phyloP scores from a whole-genome alignment of 345 rosid genomes.

The Hibiscus tridactylites region DNA sequence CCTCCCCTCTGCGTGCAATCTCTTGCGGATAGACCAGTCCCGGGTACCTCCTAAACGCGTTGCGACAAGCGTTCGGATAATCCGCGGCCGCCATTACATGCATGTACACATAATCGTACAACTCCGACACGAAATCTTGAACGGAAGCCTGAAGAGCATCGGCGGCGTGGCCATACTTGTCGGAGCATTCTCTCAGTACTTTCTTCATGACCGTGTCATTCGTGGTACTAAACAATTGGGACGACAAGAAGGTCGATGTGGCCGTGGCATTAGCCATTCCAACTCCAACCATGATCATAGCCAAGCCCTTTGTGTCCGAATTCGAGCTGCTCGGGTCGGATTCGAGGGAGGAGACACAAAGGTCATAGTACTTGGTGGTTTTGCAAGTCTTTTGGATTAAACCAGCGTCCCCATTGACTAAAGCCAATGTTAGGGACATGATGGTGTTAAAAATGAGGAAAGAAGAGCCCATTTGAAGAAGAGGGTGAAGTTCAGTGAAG shows the following conservation, averaged over 20 bases:
- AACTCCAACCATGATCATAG: conserved; percentile 44
- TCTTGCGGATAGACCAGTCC: conserved; percentile 50
- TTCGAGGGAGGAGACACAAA: conserved; percentile 68
- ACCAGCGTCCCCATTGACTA: conserved; percentile 18
- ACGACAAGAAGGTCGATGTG: conserved; percentile 55
- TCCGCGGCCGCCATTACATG: conserved; percentile 61
- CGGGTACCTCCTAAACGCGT: conserved; percentile 38
- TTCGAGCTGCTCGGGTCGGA: conserved; percentile 48
- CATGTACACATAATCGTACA: conserved; percentile 64
- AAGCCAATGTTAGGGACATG: conserved; percentile 16
- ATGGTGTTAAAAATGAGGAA: conserved; percentile 12
- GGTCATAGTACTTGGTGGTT: conserved; percentile 52
- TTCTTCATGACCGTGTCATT: conserved; percentile 28
- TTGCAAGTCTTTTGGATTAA: conserved; percentile 62
- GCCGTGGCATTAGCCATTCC: conserved; percentile 62
- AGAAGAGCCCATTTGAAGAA: conserved; percentile 11
- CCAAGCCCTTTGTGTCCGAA: conserved; percentile 60
- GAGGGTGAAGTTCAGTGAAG: not conserved
- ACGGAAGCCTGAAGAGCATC: conserved; percentile 45
- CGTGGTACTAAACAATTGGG: conserved; percentile 16
- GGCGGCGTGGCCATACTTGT: conserved; percentile 49
- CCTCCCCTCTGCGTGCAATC: conserved; percentile 55
- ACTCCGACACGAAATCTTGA: conserved; percentile 42
- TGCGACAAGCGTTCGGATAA: conserved; percentile 61
- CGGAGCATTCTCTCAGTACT: conserved; percentile 52